Conservation (phyloP, 1,139 yeast genomes). For the Suhomyces ambrosiae region DNA sequence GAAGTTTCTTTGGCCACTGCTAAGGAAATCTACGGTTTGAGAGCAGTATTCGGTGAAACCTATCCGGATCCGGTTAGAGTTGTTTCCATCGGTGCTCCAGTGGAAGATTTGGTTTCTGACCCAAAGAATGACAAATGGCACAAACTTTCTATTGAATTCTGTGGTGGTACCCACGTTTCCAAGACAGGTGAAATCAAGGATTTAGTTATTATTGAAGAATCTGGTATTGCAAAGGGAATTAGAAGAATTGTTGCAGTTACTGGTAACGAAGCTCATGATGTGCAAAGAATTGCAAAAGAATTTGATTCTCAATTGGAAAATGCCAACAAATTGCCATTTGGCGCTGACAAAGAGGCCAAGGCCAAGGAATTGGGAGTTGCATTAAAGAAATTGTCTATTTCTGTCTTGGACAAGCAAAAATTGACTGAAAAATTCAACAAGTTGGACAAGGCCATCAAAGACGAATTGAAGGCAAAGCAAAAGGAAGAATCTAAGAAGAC, state of each 20-base stretch:
- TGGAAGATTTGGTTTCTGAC: conserved; percentile 72
- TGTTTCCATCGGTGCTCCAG: conserved; percentile 90
- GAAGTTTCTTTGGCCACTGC: conserved; percentile 80
- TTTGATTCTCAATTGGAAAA: conserved; percentile 62
- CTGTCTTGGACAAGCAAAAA: conserved; percentile 77
- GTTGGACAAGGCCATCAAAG: conserved; percentile 85
- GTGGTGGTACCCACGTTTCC: conserved; percentile 98
- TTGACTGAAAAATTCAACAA: conserved; percentile 73
- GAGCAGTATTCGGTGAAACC: conserved; percentile 98
- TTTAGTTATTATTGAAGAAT: conserved; percentile 86
- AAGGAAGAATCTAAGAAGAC: conserved; percentile 86
- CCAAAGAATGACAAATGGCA: conserved; percentile 78
- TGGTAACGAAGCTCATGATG: conserved; percentile 86
- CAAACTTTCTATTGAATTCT: conserved; percentile 83
- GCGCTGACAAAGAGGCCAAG: conserved; percentile 72
- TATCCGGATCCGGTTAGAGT: conserved; percentile 99
- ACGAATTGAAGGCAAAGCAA: conserved; percentile 81
- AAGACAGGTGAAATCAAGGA: conserved; percentile 93
- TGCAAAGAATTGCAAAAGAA: conserved; percentile 78
- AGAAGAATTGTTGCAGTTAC: conserved; percentile 98
- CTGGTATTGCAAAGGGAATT: conserved; percentile 98
- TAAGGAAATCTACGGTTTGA: conserved; percentile 73
- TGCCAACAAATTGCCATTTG: conserved; percentile 61
- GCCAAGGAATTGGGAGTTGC: conserved; percentile 83
- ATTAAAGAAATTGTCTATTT: conserved; percentile 78